Evolutionary conservation across 257 asterid genomes (phyloP).

Genomic region (Schizonepeta tenuifolia): DNA sequence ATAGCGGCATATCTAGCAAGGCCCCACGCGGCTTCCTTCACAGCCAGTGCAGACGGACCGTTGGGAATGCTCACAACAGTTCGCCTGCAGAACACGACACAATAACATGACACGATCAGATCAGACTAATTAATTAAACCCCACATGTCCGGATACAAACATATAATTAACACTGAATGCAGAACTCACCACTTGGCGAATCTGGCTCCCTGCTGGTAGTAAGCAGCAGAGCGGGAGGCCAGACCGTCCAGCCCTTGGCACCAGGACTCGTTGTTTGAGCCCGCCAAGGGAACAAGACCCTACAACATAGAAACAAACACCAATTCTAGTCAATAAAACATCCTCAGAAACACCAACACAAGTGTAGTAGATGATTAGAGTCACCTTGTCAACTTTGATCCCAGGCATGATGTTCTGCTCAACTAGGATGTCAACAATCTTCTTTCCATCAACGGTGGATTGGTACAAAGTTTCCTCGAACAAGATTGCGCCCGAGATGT

Average conservation of each 20-base stretch:
- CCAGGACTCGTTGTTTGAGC: constrained; percentile 78
- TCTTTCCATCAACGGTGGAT: constrained; percentile 70
- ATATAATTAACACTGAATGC: background rate
- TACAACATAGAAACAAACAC: background rate
- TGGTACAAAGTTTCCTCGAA: constrained; percentile 77
- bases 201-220: constrained; percentile 84
- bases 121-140: background rate
- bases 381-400: constrained; percentile 70
- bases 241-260: constrained; percentile 89
- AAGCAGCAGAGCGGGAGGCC: constrained; percentile 80
- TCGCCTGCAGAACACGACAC: constrained; percentile 46
- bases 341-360: no score
- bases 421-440: constrained; percentile 66
- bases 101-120: background rate
- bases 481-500: constrained; percentile 70
- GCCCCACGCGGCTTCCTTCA: constrained; percentile 91
- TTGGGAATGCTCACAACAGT: constrained; percentile 77
- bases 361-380: no score
- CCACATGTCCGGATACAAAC: no score
- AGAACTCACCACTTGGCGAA: constrained; percentile 62
- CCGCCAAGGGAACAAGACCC: constrained; percentile 83
- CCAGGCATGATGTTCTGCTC: constrained; percentile 79
- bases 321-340: background rate
- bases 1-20: constrained; percentile 83
- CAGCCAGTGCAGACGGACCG: constrained; percentile 79